Conservation (phyloP, 2,329 filamentous ascomycete species). For the Cladophialophora yegresii region DNA sequence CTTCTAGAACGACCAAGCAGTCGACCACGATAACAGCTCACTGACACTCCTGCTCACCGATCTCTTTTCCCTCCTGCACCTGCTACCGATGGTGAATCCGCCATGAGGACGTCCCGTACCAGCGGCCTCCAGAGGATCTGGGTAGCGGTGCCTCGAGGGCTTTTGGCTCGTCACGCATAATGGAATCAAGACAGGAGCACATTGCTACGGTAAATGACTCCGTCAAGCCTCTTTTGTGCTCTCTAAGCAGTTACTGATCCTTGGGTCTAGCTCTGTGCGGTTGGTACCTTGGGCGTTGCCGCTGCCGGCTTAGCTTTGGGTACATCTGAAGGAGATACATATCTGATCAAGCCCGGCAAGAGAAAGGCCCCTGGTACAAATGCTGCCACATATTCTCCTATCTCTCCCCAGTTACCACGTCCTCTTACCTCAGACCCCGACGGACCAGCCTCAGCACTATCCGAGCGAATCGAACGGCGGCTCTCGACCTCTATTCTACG, state of each 20-base stretch:
- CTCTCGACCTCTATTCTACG: conserved; percentile 28
- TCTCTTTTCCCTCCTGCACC: conserved; percentile 39
- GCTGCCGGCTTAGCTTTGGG: conserved; percentile 61
- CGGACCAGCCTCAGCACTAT: conserved; percentile 16
- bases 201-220: conserved; percentile 30
- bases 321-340: conserved; percentile 46
- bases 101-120: conserved; percentile 39
- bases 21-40: conserved; percentile 7
- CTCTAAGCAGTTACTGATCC: conserved; percentile 17
- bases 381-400: conserved; percentile 29
- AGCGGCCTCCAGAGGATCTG: conserved; percentile 26
- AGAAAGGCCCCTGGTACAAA: conserved; percentile 43
- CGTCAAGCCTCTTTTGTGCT: neutral
- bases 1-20: conserved; percentile 37
- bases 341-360: conserved; percentile 38
- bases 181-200: conserved; percentile 34
- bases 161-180: conserved; percentile 25
- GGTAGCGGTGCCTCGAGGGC: conserved; percentile 30
- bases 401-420: conserved; percentile 38
- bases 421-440: conserved; percentile 35
- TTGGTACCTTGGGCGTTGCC: conserved; percentile 64
- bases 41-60: conserved; percentile 34
- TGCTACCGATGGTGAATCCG: conserved; percentile 48
- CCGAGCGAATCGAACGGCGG: conserved; percentile 27
- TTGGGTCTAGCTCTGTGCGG: conserved; percentile 59